Percentiles rank a stretch among this genome's conserved stretches.
Conservation (phyloP, 2,329 filamentous ascomycete species). For the Fusarium miscanthi region DNA sequence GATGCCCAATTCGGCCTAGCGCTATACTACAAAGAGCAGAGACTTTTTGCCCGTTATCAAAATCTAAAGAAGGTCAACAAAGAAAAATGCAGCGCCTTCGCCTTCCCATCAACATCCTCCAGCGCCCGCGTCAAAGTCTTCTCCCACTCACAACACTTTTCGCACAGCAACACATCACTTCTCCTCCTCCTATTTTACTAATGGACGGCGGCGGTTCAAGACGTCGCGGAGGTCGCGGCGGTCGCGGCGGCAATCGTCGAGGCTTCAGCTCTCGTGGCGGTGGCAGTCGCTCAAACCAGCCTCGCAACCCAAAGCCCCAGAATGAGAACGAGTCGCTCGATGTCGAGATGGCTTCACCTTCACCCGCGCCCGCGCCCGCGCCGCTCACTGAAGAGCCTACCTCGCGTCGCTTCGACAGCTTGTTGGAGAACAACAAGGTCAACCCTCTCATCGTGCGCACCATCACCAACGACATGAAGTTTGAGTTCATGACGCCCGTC, state of each 20-base stretch:
- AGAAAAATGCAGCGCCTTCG: constrained; percentile 24
- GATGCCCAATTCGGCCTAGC: neutral
- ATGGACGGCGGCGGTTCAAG: constrained; percentile 24
- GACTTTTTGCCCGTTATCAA: constrained; percentile 29
- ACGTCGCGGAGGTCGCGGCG: constrained; percentile 5
- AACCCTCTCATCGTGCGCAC: constrained; percentile 60
- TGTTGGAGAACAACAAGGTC: constrained; percentile 54
- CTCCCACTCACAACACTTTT: neutral
- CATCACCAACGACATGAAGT: constrained; percentile 61
- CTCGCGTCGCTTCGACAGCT: constrained; percentile 59
- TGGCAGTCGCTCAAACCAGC: constrained; percentile 6
- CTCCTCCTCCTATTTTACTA: neutral
- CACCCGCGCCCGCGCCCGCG: constrained; percentile 9
- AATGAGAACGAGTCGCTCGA: neutral
- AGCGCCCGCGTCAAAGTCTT: neutral
- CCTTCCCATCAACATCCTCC: constrained; percentile 2
- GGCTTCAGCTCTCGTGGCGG: constrained; percentile 1
- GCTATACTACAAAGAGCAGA: constrained; percentile 12
- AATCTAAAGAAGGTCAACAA: neutral
- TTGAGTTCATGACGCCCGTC: constrained; percentile 65
- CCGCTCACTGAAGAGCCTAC: constrained; percentile 52
- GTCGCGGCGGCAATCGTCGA: constrained; percentile 11
- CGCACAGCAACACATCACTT: neutral
- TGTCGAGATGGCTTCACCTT: neutral
- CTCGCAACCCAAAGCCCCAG: neutral